phyloP scores from a whole-genome alignment of 306 rosid species.

The Fagus sylvatica region DNA sequence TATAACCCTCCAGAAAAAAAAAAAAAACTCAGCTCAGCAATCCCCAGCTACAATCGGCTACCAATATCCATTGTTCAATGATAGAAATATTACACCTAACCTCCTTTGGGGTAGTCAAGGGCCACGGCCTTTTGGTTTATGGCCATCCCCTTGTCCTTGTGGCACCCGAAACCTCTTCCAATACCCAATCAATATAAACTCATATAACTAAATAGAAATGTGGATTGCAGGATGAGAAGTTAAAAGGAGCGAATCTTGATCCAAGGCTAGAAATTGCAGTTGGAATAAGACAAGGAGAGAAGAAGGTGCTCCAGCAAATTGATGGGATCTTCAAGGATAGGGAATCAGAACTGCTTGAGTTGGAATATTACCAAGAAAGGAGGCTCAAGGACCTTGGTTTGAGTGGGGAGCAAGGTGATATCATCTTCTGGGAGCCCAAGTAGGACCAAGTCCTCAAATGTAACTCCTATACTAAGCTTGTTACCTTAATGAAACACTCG shows the following conservation, averaged over 20 bases:
- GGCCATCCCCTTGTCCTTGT: not conserved
- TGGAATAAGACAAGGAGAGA: constrained; percentile 88
- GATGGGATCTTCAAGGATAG: constrained; percentile 65
- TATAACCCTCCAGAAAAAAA: too few species aligned
- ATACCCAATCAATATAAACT: not conserved
- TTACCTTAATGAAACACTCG: not conserved
- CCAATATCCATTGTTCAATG: not conserved
- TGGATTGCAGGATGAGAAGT: constrained; percentile 69
- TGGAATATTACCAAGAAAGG: constrained; percentile 89
- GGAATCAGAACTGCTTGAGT: constrained; percentile 58
- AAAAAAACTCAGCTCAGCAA: not conserved
- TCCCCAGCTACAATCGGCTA: not conserved
- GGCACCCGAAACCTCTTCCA: not conserved
- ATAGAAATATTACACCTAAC: not conserved
- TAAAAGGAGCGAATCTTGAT: constrained; percentile 57
- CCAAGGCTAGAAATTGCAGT: constrained; percentile 78
- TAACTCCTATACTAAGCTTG: not conserved
- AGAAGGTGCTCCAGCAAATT: constrained; percentile 73
- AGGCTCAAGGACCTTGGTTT: constrained; percentile 98
- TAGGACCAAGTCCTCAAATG: constrained; percentile 9
- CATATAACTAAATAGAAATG: constrained; percentile 22
- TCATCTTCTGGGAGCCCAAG: constrained; percentile 72
- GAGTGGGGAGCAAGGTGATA: constrained; percentile 84
- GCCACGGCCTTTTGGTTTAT: not conserved
- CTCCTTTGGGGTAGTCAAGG: not conserved